Base-by-base conservation (phyloP, 495 filamentous ascomycete species). In the Mytilinidion resinicola region DNA sequence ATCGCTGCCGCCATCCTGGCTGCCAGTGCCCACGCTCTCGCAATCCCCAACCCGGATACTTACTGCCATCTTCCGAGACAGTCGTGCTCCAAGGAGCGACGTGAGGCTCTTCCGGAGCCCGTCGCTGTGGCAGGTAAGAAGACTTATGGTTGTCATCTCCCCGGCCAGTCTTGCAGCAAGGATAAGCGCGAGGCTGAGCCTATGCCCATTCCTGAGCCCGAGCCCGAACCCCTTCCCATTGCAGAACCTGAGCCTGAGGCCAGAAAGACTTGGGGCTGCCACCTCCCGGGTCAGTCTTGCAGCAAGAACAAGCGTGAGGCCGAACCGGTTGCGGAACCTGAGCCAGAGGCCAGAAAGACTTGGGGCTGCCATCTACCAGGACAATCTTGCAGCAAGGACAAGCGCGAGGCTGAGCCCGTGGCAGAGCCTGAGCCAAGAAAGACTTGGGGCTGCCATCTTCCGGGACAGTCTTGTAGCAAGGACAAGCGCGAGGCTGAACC, bases 1-100 rank as follows among this genome's bases (percentile, higher is more conserved):
- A 53, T 69, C 51, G 57, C 65, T 33, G 43, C 77, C 49, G 70
- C 74, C 46, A 53, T 75, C 51, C 47, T 80, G 42, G 72, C 72
- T 37, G 73, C 74, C 15, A 67, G 55, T 33, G 56, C 66, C 20
- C 51, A 57, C 58, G 51, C 52, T 21, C 47, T 51, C 37, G 62
- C 65, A 21, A 42, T 59, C 60, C 59, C 21, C 10, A 30, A 55
- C n/a, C 38, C 72, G 73, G 42, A 72, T 65, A n/a, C n/a, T n/a
- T n/a, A n/a, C n/a, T 42, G 65, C 72, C 49, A 35, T 47, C 10
- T 21, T 51, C 14, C 70, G 49, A 46, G 50, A 14, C 51, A 47
- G 56, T 37, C 39, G 3, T 57, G 61, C 51, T 1, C 4, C 52
- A 60, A 63, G 48, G 48, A 35, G 19, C 53, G 50, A 25, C 51